Evolutionary conservation across 179 eudicot species (phyloP).

Genomic region (Actinidia polygama): DNA sequence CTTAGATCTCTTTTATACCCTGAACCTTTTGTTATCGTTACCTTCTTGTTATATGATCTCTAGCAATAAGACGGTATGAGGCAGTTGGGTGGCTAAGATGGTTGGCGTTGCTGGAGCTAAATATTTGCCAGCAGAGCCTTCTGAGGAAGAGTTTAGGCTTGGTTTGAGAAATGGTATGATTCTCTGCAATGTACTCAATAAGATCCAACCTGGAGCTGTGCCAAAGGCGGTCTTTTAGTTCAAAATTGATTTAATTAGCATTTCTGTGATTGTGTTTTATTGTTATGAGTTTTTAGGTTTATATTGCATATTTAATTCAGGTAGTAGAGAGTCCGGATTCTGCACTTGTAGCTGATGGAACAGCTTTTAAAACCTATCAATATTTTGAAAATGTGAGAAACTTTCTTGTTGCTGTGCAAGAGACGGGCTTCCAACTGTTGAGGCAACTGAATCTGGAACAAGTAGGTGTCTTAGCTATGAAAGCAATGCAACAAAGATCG

Average conservation of each 20-base stretch:
- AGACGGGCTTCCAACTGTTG: constrained; percentile 84
- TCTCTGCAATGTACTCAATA: constrained; percentile 86
- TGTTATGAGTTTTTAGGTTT: background rate
- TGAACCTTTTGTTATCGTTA: background rate
- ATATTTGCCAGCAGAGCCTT: constrained; percentile 93
- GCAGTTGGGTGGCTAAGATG: constrained; percentile 88
- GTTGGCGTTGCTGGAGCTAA: constrained; percentile 84
- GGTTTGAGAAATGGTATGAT: constrained; percentile 92
- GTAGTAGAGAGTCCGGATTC: constrained; percentile 90
- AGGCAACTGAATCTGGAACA: constrained; percentile 96
- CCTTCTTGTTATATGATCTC: constrained; percentile 13
- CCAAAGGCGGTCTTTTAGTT: constrained; percentile 56
- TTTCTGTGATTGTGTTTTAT: background rate
- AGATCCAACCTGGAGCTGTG: constrained; percentile 88
- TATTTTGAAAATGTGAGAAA: constrained; percentile 94
- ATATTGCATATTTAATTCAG: constrained; percentile 40
- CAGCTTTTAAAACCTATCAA: constrained; percentile 89
- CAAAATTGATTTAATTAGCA: background rate
- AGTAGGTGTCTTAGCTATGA: constrained; percentile 38
- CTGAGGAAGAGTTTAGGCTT: constrained; percentile 88
- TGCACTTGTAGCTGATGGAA: constrained; percentile 81
- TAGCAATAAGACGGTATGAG: constrained; percentile 86
- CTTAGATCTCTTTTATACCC: no score
- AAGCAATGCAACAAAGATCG: background rate
- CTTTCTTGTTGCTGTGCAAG: constrained; percentile 78